Conservation (phyloP, 2,329 filamentous ascomycete species). For the Neopestalotiopsis rosae region DNA sequence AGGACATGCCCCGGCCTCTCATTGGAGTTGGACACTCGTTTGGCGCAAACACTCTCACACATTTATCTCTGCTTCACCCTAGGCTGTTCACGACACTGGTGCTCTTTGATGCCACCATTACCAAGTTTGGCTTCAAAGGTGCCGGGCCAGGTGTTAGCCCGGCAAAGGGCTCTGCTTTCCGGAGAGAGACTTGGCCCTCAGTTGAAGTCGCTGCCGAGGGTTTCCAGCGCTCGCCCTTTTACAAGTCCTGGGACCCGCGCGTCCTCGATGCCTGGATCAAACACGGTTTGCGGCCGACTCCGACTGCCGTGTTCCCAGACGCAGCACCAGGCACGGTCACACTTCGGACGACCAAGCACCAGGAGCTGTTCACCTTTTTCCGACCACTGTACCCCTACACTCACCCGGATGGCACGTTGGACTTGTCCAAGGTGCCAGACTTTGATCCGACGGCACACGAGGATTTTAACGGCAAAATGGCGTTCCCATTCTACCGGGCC, state of each 20-base stretch:
- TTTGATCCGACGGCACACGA: conserved; percentile 45
- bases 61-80: conserved; percentile 78
- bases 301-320: conserved; percentile 64
- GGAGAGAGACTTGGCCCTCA: conserved; percentile 84
- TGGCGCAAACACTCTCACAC: conserved; percentile 75
- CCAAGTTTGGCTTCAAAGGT: conserved; percentile 48
- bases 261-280: conserved; percentile 77
- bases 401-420: conserved; percentile 45
- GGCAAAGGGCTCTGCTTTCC: conserved; percentile 68
- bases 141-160: conserved; percentile 42
- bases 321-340: conserved; percentile 61
- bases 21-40: conserved; percentile 90
- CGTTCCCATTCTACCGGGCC: conserved; percentile 69
- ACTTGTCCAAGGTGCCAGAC: conserved; percentile 50
- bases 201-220: conserved; percentile 68
- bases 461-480: conserved; percentile 35
- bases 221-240: conserved; percentile 76
- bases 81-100: conserved; percentile 78
- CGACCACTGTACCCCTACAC: conserved; percentile 61
- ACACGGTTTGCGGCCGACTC: conserved; percentile 76
- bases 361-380: conserved; percentile 83
- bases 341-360: conserved; percentile 81
- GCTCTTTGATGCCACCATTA: conserved; percentile 85
- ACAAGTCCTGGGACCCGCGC: conserved; percentile 79
- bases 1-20: conserved; percentile 79